These are phyloP conservation scores for Avena eriantha DNA, from an alignment of 176 grass and related monocot species.

Conservation along the genomic window DNA sequence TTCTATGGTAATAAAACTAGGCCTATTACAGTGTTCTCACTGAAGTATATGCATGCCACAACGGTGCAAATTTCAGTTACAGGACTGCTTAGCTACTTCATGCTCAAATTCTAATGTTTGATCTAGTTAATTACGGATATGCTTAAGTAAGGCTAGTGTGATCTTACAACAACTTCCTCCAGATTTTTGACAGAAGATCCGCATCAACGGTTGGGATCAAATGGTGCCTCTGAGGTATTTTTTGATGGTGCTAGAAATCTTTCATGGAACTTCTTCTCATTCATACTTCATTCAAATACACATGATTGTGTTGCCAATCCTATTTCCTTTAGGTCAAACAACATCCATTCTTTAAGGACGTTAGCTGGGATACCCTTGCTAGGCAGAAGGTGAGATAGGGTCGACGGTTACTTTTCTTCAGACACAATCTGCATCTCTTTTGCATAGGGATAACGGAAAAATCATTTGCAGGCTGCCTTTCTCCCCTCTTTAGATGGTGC, in stretches of 20 bases:
- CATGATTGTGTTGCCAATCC: constrained; percentile 39
- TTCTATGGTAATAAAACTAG: constrained; percentile 15
- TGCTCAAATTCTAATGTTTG: constrained; percentile 36
- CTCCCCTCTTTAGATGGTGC: constrained; percentile 94
- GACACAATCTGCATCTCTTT: constrained; percentile 33
- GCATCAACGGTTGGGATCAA: constrained; percentile 90
- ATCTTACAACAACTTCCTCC: constrained; percentile 40
- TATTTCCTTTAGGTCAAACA: constrained; percentile 85
- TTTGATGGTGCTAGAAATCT: constrained; percentile 32
- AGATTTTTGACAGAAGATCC: constrained; percentile 99
- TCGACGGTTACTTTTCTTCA: constrained; percentile 33
- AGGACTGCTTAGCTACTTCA: constrained; percentile 31
- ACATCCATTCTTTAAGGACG: constrained; percentile 92
- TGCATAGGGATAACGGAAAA: constrained; percentile 39
- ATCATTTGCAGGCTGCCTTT: constrained; percentile 89
- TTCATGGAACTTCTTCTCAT: constrained; percentile 38
- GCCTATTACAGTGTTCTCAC: too few species aligned
- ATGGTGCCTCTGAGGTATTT: constrained; percentile 93
- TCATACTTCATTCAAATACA: constrained; percentile 43
- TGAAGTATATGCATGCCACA: constrained; percentile 4
- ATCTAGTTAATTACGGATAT: constrained; percentile 25
- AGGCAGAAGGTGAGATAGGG: constrained; percentile 88
- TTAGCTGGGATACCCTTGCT: constrained; percentile 96
- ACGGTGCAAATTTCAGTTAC: constrained; percentile 23
- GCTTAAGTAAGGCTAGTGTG: constrained; percentile 25